Evolutionary conservation across 768 basidiomycete species (phyloP).

Genomic region (Leccinum ochraceum): DNA sequence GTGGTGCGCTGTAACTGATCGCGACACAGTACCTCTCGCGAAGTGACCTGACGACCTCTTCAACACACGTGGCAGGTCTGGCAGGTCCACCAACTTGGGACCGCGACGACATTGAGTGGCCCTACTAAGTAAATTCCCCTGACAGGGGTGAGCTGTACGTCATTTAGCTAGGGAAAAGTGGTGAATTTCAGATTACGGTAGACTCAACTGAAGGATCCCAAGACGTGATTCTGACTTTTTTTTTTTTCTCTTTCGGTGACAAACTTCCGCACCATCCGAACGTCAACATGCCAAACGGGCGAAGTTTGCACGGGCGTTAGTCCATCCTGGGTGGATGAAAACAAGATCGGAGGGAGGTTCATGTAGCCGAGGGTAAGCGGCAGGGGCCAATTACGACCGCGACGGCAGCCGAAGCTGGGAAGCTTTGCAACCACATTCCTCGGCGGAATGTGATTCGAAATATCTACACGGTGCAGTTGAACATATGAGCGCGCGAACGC

Average conservation of each 20-base stretch:
- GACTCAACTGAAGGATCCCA: background rate
- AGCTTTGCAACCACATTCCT: conserved; percentile 9
- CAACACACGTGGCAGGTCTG: background rate
- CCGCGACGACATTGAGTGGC: background rate
- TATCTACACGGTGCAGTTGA: background rate
- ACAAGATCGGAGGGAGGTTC: conserved; percentile 28
- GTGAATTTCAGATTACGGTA: background rate
- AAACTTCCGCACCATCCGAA: too few relatives aligned
- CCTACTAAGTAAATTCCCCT: background rate
- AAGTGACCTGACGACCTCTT: background rate
- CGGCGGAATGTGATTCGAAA: conserved; percentile 2
- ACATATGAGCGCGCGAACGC: background rate
- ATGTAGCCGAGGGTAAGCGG: conserved; percentile 28
- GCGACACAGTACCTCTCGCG: background rate
- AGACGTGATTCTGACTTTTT: too few relatives aligned
- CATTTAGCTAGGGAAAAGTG: background rate
- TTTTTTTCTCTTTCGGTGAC: too few relatives aligned
- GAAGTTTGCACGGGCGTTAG: conserved; percentile 58
- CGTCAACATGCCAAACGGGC: background rate
- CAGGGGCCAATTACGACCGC: conserved; percentile 2
- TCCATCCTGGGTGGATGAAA: conserved; percentile 95
- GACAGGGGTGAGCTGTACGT: background rate
- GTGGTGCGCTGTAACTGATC: background rate
- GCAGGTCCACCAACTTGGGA: too few relatives aligned
- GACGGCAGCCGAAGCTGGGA: conserved; percentile 10